Evolutionary conservation across 164 flowering plant genomes (phyloP).

Genomic region (Vitis vinifera): DNA sequence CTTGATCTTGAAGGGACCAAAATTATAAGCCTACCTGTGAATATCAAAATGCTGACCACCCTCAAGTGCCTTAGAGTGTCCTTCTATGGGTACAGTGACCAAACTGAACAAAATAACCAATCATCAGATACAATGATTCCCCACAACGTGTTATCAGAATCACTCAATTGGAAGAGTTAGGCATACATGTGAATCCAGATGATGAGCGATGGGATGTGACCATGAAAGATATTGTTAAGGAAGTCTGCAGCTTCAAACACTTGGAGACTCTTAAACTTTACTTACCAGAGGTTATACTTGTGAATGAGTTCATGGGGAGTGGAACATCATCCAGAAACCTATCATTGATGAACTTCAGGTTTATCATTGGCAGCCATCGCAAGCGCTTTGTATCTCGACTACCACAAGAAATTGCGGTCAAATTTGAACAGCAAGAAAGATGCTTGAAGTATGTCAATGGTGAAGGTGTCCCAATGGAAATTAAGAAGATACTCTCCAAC

Average conservation of each 20-base stretch:
- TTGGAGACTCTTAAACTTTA: no score
- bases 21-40: constrained; percentile 10
- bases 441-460: neutral
- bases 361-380: neutral
- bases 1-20: constrained; percentile 27
- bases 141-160: neutral
- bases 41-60: neutral
- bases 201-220: neutral
- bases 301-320: neutral
- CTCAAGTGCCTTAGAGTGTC: constrained; percentile 14
- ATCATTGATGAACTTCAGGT: neutral
- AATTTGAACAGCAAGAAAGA: neutral
- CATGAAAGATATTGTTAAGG: neutral
- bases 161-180: neutral
- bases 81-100: constrained; percentile 1
- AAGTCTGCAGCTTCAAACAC: no score
- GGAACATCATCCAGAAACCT: neutral
- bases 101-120: neutral
- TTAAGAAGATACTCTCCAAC: no score
- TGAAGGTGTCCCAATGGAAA: neutral
- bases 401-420: neutral
- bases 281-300: neutral
- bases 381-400: neutral
- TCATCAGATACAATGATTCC: neutral
- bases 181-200: neutral